phyloP scores from a whole-genome alignment of 768 basidiomycete genomes.

The Lentinula sp. region DNA sequence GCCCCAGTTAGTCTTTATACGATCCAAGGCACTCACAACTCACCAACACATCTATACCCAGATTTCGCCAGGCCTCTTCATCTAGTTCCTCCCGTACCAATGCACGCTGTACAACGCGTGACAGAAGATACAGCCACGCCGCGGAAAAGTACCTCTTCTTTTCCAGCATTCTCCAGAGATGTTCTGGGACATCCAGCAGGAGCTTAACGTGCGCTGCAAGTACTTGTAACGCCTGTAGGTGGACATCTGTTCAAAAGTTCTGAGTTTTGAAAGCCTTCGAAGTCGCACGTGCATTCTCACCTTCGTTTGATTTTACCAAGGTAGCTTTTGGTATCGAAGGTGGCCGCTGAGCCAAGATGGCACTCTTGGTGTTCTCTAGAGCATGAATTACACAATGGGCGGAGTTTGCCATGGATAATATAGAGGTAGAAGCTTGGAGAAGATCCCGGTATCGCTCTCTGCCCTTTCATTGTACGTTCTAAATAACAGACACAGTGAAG shows the following conservation, averaged over 20 bases:
- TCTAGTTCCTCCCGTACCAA: conserved; percentile 60
- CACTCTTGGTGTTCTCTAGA: conserved; percentile 53
- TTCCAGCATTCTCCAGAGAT: conserved; percentile 85
- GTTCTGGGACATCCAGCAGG: conserved; percentile 88
- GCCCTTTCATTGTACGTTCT: conserved; percentile 44
- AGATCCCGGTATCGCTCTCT: conserved; percentile 90
- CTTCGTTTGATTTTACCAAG: conserved; percentile 22
- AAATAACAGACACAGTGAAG: conserved; percentile 9
- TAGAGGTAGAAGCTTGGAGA: conserved; percentile 79
- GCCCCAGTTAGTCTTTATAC: not conserved
- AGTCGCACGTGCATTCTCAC: not conserved
- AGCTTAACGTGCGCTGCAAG: conserved; percentile 88
- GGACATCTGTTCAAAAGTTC: conserved; percentile 40
- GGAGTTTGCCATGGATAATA: conserved; percentile 68
- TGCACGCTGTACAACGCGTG: conserved; percentile 78
- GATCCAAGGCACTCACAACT: conserved; percentile 13
- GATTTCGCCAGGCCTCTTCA: conserved; percentile 50
- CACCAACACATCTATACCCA: conserved; percentile 62
- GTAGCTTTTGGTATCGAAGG: conserved; percentile 36
- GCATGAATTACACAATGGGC: conserved; percentile 59
- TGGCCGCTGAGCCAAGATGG: conserved; percentile 42
- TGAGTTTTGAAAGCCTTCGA: not conserved
- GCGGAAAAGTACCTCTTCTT: conserved; percentile 74
- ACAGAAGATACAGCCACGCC: conserved; percentile 81
- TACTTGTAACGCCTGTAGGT: conserved; percentile 62